These are phyloP conservation scores for Boletellus emodensis DNA, from an alignment of 768 basidiomycete genomes.

Conservation along the genomic window DNA sequence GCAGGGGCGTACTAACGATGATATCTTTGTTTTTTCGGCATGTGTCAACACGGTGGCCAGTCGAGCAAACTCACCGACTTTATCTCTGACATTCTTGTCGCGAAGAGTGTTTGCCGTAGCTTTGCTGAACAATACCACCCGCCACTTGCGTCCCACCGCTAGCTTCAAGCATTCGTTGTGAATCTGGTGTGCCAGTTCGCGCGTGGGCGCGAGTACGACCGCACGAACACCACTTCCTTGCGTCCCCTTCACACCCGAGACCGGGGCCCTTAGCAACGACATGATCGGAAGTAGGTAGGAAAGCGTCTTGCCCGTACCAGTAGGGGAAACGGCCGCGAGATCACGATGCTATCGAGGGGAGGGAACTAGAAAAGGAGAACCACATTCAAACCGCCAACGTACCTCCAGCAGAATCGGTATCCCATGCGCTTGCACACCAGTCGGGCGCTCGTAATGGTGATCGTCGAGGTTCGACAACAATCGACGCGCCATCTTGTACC, in stretches of 20 bases:
- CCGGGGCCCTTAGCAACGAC: conserved; percentile 51
- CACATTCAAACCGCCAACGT: conserved; percentile 16
- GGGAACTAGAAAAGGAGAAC: not conserved
- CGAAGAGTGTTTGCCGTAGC: conserved; percentile 80
- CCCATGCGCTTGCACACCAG: conserved; percentile 76
- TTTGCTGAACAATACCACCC: conserved; percentile 79
- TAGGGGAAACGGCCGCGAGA: conserved; percentile 91
- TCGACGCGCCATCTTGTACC: conserved; percentile 55
- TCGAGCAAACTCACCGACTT: conserved; percentile 58
- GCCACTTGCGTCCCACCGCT: conserved; percentile 79
- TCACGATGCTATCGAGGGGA: conserved; percentile 59
- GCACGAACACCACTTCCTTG: conserved; percentile 64
- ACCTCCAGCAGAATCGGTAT: conserved; percentile 81
- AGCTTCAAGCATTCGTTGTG: conserved; percentile 85
- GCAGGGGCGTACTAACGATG: conserved; percentile 88
- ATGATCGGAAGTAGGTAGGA: conserved; percentile 87
- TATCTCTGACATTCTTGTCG: conserved; percentile 67
- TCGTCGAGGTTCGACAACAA: conserved; percentile 61
- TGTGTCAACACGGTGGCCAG: not conserved
- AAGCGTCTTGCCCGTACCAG: conserved; percentile 95
- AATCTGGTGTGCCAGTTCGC: conserved; percentile 95
- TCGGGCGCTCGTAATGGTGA: conserved; percentile 63
- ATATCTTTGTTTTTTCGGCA: conserved; percentile 56
- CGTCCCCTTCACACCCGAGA: conserved; percentile 42
- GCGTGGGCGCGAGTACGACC: conserved; percentile 84